Percentiles rank a stretch among this genome's conserved stretches.
These are phyloP conservation scores for Pterulicium gracile DNA, from an alignment of 1,284 basidiomycete genomes.

Conservation along the genomic window DNA sequence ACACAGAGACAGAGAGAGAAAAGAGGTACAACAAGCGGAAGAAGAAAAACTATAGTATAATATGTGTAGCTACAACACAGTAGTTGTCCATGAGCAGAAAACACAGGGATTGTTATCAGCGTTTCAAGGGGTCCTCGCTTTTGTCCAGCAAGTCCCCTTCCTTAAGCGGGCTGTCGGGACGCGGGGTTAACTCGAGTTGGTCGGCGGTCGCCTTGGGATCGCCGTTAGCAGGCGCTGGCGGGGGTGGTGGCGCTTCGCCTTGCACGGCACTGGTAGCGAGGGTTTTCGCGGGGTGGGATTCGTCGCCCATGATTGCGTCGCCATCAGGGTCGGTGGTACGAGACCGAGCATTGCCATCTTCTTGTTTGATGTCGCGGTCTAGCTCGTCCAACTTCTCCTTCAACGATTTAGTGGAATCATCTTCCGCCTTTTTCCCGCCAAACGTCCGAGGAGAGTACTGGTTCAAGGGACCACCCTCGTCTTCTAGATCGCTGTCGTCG, in stretches of 20 bases:
- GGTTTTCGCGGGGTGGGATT: conserved; percentile 16
- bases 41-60: not conserved
- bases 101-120: not conserved
- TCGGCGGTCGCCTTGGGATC: conserved; percentile 27
- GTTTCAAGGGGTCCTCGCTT: conserved; percentile 58
- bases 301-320: conserved; percentile 19
- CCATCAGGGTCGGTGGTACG: conserved; percentile 19
- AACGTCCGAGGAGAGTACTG: conserved; percentile 29
- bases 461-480: conserved; percentile 32
- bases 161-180: conserved; percentile 50
- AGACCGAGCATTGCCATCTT: conserved; percentile 19
- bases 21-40: not conserved
- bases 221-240: conserved; percentile 26
- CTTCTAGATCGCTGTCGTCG: conserved; percentile 42
- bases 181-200: conserved; percentile 44
- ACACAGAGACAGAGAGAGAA: not conserved
- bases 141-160: conserved; percentile 66
- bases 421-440: conserved; percentile 21
- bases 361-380: conserved; percentile 31
- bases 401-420: conserved; percentile 42
- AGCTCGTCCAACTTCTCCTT: conserved; percentile 53
- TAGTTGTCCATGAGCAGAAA: not conserved
- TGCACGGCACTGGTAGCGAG: conserved; percentile 15
- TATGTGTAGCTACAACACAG: not conserved
- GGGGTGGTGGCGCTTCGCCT: conserved; percentile 29